Conservation (phyloP, 257 asterid species). For the Gentiana dahurica region DNA sequence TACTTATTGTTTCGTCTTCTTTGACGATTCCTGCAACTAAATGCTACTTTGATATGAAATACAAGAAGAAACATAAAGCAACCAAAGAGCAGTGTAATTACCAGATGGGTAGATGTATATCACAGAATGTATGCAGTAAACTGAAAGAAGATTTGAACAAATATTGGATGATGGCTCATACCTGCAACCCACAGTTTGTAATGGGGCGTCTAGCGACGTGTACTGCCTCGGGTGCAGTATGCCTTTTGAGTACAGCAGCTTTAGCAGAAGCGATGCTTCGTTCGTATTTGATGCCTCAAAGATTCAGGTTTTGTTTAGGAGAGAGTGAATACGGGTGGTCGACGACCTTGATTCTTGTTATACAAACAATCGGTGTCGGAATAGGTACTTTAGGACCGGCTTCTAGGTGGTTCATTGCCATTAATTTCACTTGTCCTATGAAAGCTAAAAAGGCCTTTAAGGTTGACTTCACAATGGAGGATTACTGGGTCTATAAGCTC, state of each 20-base stretch:
- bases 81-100: slow-evolving; percentile 27
- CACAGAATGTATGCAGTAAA: slow-evolving; percentile 22
- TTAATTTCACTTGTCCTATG: slow-evolving; percentile 50
- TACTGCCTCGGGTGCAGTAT: slow-evolving; percentile 62
- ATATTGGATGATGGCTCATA: slow-evolving; percentile 90
- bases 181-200: slow-evolving; percentile 71
- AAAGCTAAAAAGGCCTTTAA: slow-evolving; percentile 13
- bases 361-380: slow-evolving; percentile 47
- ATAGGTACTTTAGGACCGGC: slow-evolving; percentile 69
- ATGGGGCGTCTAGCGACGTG: slow-evolving; percentile 64
- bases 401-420: slow-evolving; percentile 50
- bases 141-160: slow-evolving; percentile 41
- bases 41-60: slow-evolving; percentile 39
- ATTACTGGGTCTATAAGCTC: slow-evolving; percentile 48
- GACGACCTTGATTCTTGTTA: slow-evolving; percentile 32
- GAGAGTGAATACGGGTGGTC: slow-evolving; percentile 83
- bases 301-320: slow-evolving; percentile 51
- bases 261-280: slow-evolving; percentile 56
- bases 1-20: slow-evolving; percentile 37
- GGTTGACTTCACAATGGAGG: slow-evolving; percentile 27
- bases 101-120: slow-evolving; percentile 13
- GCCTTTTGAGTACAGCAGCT: slow-evolving; percentile 36
- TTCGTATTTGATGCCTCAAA: slow-evolving; percentile 32
- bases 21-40: slow-evolving; percentile 49
- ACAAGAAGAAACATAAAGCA: slow-evolving; percentile 25